phyloP scores from a whole-genome alignment of 2,329 filamentous ascomycete genomes.

The Colletotrichum tropicale region DNA sequence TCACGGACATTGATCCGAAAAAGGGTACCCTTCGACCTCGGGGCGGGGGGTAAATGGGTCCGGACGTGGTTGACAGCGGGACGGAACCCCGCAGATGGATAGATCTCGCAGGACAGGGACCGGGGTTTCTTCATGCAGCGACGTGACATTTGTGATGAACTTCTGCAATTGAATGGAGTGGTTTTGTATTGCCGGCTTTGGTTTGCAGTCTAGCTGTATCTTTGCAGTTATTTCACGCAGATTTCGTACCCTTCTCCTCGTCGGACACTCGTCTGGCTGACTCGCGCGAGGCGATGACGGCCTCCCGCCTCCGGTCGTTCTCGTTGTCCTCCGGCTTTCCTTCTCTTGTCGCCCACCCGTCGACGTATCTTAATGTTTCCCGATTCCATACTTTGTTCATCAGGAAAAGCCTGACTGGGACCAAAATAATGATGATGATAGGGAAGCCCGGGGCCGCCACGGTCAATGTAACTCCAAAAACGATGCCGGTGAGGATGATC shows the following conservation, averaged over 20 bases:
- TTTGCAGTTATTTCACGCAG: not conserved
- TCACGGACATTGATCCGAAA: not conserved
- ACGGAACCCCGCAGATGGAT: not conserved
- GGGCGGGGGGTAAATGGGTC: not conserved
- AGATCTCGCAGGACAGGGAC: not conserved
- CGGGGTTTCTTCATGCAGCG: not conserved
- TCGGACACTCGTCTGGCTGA: not conserved
- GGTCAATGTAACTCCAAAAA: constrained; percentile 69
- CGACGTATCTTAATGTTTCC: constrained; percentile 55
- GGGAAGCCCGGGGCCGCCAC: constrained; percentile 68
- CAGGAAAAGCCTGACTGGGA: constrained; percentile 63
- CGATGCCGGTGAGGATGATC: constrained; percentile 59
- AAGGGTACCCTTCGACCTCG: not conserved
- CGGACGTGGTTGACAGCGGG: not conserved
- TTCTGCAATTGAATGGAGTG: not conserved
- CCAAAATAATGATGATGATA: constrained; percentile 66
- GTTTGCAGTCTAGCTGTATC: not conserved
- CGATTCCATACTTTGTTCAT: constrained; percentile 66
- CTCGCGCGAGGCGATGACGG: not conserved
- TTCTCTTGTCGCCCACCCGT: constrained; percentile 54
- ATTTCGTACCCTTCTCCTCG: constrained; percentile 31
- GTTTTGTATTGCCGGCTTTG: not conserved
- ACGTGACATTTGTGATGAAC: not conserved
- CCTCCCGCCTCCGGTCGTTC: not conserved
- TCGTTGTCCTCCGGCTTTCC: constrained; percentile 56